Conservation (phyloP, 441 rosid genomes). For the Brassica balearica region DNA sequence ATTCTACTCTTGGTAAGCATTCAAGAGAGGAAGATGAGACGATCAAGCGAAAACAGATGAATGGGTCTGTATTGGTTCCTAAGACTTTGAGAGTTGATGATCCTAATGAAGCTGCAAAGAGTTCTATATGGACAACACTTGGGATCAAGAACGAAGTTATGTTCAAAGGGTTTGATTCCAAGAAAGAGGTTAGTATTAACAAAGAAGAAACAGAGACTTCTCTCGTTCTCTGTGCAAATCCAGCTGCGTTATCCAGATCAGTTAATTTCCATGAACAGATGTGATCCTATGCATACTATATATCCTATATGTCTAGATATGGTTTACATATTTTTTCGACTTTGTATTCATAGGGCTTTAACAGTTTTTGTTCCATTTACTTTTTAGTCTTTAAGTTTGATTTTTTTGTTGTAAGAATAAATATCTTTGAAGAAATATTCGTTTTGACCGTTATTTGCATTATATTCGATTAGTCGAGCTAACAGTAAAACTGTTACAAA, state of each 20-base stretch:
- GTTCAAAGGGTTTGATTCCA: slow-evolving; percentile 62
- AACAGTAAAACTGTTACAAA: background rate
- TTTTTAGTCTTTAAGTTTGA: slow-evolving; percentile 7
- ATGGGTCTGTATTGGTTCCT: slow-evolving; percentile 53
- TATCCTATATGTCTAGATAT: slow-evolving; percentile 2
- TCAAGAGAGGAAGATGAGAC: slow-evolving; percentile 52
- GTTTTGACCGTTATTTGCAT: slow-evolving; percentile 2
- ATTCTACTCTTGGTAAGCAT: slow-evolving; percentile 63
- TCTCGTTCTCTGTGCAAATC: slow-evolving; percentile 63
- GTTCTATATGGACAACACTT: slow-evolving; percentile 90
- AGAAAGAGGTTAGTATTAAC: slow-evolving; percentile 49
- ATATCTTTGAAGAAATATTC: background rate
- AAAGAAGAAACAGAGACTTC: slow-evolving; percentile 49
- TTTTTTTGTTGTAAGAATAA: slow-evolving; percentile 14
- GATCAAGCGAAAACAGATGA: slow-evolving; percentile 19
- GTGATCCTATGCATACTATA: slow-evolving; percentile 37
- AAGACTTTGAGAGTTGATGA: slow-evolving; percentile 74
- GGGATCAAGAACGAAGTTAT: slow-evolving; percentile 77
- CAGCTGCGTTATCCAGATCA: slow-evolving; percentile 85
- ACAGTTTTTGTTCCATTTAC: slow-evolving; percentile 22
- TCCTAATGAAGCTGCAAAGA: slow-evolving; percentile 81
- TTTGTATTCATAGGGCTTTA: slow-evolving; percentile 14
- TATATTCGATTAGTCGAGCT: background rate
- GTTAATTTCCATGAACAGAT: slow-evolving; percentile 66
- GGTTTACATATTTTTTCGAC: background rate